phyloP scores from a whole-genome alignment of 2,329 filamentous ascomycete genomes.

The Fusarium pseudonygamai region DNA sequence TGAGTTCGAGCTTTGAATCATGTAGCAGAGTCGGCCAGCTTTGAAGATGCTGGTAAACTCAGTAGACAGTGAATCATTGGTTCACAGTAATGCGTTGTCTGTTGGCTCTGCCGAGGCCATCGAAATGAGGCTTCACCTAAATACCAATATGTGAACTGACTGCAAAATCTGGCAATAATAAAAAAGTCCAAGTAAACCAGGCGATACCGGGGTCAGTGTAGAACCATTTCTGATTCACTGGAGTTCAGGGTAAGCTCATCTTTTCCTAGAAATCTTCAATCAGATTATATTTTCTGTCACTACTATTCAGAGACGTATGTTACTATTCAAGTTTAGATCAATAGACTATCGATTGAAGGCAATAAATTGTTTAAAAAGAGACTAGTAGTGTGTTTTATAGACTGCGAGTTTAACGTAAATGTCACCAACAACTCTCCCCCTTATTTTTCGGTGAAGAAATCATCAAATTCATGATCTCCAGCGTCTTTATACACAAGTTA shows the following conservation, averaged over 20 bases:
- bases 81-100: no score
- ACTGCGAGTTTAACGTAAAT: neutral
- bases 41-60: rapidly evolving
- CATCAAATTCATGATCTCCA: rapidly evolving
- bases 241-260: neutral
- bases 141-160: neutral
- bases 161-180: no score
- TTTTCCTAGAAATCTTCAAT: rapidly evolving
- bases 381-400: rapidly evolving
- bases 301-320: rapidly evolving
- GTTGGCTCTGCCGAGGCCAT: no score
- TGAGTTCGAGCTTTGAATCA: neutral
- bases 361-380: rapidly evolving
- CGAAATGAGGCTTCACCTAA: no score
- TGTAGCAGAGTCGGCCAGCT: rapidly evolving
- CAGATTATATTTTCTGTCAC: rapidly evolving
- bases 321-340: rapidly evolving
- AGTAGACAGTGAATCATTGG: no score
- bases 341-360: rapidly evolving
- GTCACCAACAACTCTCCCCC: rapidly evolving
- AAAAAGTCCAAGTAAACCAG: neutral
- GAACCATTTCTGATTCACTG: no score
- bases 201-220: rapidly evolving
- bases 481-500: rapidly evolving
- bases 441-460: rapidly evolving